Conservation (phyloP, 129 eudicot species). For the Apium graveolens region DNA sequence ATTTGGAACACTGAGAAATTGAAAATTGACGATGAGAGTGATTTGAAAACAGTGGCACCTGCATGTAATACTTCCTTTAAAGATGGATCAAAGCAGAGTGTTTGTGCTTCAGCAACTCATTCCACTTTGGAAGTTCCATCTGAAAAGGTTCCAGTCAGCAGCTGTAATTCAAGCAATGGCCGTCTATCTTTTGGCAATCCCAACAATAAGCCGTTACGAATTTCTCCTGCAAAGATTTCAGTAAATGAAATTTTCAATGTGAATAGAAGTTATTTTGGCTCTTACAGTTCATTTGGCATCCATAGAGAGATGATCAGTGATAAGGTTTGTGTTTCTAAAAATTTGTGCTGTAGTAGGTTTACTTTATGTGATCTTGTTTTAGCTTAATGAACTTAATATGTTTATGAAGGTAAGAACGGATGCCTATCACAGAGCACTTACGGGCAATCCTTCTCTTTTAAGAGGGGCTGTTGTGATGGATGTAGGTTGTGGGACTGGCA, state of each 20-base stretch:
- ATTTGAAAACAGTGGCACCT: slow-evolving; percentile 15
- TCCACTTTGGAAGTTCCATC: slow-evolving; percentile 12
- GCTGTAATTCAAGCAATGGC: slow-evolving; percentile 7
- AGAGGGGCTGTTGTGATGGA: slow-evolving; percentile 71
- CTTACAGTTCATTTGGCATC: slow-evolving; percentile 80
- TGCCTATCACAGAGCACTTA: slow-evolving; percentile 72
- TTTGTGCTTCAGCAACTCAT: slow-evolving; percentile 16
- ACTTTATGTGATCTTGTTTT: background rate
- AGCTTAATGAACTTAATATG: background rate
- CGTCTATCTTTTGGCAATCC: slow-evolving; percentile 15
- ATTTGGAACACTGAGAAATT: slow-evolving; percentile 22
- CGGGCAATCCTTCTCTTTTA: slow-evolving; percentile 77
- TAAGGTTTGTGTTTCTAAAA: slow-evolving; percentile 41
- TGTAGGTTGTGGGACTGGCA: slow-evolving; percentile 99
- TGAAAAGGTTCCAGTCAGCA: background rate
- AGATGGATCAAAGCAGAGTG: slow-evolving; percentile 24
- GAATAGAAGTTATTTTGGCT: slow-evolving; percentile 72
- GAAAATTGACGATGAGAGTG: slow-evolving; percentile 24
- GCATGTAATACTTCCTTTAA: slow-evolving; percentile 15
- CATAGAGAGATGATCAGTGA: slow-evolving; percentile 94
- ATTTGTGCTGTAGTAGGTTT: background rate
- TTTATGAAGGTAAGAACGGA: slow-evolving; percentile 74
- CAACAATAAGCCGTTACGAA: slow-evolving; percentile 1
- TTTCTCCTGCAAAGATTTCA: slow-evolving; percentile 19
- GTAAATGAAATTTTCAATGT: slow-evolving; percentile 36